phyloP scores from a whole-genome alignment of 441 rosid species.

The Viola pubescens region DNA sequence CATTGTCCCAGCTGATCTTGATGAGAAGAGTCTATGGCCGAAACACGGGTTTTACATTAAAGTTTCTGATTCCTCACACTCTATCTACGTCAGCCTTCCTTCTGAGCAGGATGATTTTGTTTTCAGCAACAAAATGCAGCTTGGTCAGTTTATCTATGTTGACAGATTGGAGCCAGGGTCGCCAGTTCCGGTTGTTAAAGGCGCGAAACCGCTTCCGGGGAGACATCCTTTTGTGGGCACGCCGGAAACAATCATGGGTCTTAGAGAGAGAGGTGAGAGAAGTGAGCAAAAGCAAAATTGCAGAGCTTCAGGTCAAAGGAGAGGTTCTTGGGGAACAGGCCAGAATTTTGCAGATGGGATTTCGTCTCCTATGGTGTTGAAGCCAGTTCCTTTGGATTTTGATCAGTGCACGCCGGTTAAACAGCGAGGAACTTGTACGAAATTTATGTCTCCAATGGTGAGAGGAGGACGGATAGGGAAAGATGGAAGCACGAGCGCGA shows the following conservation, averaged over 20 bases:
- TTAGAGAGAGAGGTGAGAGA: constrained; percentile 40
- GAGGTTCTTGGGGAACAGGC: constrained; percentile 76
- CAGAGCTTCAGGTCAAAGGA: constrained; percentile 31
- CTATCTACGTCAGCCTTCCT: constrained; percentile 79
- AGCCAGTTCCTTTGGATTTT: constrained; percentile 77
- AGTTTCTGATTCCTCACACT: constrained; percentile 84
- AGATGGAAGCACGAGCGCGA: constrained; percentile 26
- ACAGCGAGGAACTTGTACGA: constrained; percentile 25
- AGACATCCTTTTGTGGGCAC: constrained; percentile 79
- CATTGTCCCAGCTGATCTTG: constrained; percentile 88
- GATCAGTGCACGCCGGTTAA: constrained; percentile 79
- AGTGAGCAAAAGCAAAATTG: constrained; percentile 30
- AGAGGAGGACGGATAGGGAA: constrained; percentile 36
- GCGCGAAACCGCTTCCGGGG: constrained; percentile 83
- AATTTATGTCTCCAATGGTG: constrained; percentile 44
- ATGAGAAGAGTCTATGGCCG: constrained; percentile 79
- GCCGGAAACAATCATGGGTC: constrained; percentile 71
- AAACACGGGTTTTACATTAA: constrained; percentile 83
- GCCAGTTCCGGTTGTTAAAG: constrained; percentile 69
- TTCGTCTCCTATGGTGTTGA: constrained; percentile 56
- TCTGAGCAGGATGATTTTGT: constrained; percentile 68
- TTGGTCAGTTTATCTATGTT: constrained; percentile 82
- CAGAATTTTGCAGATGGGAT: constrained; percentile 32
- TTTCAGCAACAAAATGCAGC: constrained; percentile 79
- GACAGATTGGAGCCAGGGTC: constrained; percentile 83